Base-by-base conservation (phyloP, 371 early-diverging fungal species). In the Entomophthora muscae region DNA sequence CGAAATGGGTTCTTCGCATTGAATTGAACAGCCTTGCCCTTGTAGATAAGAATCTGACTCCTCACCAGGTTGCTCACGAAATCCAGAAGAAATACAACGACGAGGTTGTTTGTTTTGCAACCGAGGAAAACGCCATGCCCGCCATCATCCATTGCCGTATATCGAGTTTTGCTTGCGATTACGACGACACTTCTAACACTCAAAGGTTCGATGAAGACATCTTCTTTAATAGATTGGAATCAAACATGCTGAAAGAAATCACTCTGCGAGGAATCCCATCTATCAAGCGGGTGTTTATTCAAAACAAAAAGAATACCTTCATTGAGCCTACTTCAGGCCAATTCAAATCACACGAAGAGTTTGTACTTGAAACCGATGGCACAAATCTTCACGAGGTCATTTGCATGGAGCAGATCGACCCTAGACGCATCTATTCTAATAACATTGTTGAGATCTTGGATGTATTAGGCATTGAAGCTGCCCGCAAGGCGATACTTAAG, bases 381-480 rank as follows among this genome's bases (percentile, higher is more conserved):
- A 88, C 83, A 66, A 96, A 96, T 66, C 72, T 99, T 66, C 76
- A 78, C 64, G 83, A 93, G 61, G 93, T 98, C 53, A 79, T 99
- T 70, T 75, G 85, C 66, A 82, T 86, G 66, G 77, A 86, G 32
- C 84, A 87, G 67, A 90, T 99, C 17, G 91, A 96, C 68, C 73
- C 81, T 31, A 75, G 70, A 22, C 81, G 86, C 63, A 90, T 91
- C 1, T 87, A 85, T 67, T 91, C 95, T 32, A 99, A 99, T 78
- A 89, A 90, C 71, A 82, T 88, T 3, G 82, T 88, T 30, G 98
- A 99, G 80, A 89, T 97, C 59, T 79, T 83, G 75, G 79, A 88
- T 27, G 94, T 96, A 10, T 81, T 99, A 51, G 99, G 99, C 70
- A 94, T 99, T 66, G 99, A 99, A 73, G 99, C 99, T 3, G 89